phyloP scores from a whole-genome alignment of 305 asterid genomes.

The Solanum hybrid region DNA sequence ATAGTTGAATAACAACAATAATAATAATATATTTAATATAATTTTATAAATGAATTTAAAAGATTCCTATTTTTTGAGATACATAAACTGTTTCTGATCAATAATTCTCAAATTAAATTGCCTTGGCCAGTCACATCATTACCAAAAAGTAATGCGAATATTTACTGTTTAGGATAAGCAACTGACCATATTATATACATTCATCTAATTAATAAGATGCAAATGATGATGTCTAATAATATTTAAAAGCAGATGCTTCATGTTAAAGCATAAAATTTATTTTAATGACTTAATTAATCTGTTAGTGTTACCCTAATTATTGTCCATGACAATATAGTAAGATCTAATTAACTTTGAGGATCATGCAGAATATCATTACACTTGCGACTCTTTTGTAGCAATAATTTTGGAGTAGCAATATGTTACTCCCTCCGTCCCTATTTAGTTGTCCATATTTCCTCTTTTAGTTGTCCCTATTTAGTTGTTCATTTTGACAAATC shows the following conservation, averaged over 20 bases:
- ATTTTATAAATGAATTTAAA: neutral
- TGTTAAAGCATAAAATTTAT: neutral
- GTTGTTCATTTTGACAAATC: no score
- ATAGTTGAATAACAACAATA: neutral
- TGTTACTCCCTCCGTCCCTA: no score
- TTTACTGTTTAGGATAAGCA: neutral
- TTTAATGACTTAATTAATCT: neutral
- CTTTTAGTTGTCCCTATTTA: no score
- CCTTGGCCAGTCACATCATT: neutral
- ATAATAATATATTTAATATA: neutral
- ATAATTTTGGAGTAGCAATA: neutral
- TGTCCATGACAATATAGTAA: neutral
- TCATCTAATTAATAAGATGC: neutral
- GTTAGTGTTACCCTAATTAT: neutral
- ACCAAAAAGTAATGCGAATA: neutral
- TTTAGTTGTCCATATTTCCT: no score
- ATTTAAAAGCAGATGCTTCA: neutral
- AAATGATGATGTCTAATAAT: neutral
- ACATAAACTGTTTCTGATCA: no score
- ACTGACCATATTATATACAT: neutral
- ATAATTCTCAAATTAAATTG: neutral
- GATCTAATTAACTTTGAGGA: neutral
- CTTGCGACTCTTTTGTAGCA: neutral
- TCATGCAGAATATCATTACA: neutral
- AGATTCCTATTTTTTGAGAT: fast-evolving